A percentile compares a stretch with the other conserved stretches of the same genome.
Conservation (phyloP, 345 rosid genomes). For the Salix udensis region DNA sequence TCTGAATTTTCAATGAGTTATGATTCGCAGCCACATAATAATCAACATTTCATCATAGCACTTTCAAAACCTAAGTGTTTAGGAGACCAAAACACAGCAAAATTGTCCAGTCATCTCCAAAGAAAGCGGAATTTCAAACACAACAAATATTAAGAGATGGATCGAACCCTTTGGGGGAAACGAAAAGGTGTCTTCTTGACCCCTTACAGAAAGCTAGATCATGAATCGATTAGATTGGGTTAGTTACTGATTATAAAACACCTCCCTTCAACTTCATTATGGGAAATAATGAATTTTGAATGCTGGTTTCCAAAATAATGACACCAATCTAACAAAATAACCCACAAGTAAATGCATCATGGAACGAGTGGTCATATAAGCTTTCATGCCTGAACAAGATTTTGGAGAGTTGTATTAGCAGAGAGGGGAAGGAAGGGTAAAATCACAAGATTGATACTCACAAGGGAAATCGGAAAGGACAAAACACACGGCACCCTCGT, state of each 20-base stretch:
- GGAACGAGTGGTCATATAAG: background rate
- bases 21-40: background rate
- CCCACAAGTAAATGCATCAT: background rate
- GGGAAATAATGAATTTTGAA: background rate
- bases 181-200: background rate
- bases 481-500: background rate
- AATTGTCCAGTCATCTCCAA: background rate
- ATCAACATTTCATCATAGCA: background rate
- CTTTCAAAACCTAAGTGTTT: background rate
- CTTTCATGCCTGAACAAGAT: background rate
- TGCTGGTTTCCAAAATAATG: background rate
- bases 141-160: background rate
- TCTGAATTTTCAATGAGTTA: background rate
- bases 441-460: background rate
- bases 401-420: background rate
- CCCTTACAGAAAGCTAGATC: background rate
- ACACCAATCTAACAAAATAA: background rate
- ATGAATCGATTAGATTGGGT: background rate
- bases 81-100: background rate
- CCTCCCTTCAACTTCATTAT: background rate
- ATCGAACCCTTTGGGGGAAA: background rate
- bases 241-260: background rate
- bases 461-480: background rate
- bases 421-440: background rate
- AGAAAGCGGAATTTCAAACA: background rate